phyloP scores from a whole-genome alignment of 2,329 filamentous ascomycete genomes.

The Aspergillus ibericus region DNA sequence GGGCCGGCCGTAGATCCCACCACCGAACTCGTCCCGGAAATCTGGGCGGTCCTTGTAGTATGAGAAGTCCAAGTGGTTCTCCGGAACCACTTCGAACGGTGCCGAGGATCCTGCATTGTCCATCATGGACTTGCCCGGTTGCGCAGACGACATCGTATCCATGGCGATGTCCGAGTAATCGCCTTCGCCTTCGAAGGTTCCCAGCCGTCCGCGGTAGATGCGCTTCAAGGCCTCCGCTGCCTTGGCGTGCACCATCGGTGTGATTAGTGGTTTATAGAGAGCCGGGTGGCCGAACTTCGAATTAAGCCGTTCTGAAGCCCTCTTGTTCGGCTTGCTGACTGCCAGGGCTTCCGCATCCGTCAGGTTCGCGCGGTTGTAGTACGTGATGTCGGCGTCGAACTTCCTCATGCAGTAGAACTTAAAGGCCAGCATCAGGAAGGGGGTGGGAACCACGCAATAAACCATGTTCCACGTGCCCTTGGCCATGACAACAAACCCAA shows the following conservation, averaged over 20 bases:
- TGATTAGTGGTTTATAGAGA: constrained; percentile 83
- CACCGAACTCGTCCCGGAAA: constrained; percentile 84
- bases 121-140: constrained; percentile 54
- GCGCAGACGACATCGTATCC: constrained; percentile 68
- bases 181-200: constrained; percentile 44
- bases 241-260: constrained; percentile 92
- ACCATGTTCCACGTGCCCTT: constrained; percentile 67
- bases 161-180: constrained; percentile 74
- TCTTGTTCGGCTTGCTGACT: constrained; percentile 39
- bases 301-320: constrained; percentile 64
- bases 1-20: constrained; percentile 56
- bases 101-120: constrained; percentile 47
- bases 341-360: constrained; percentile 50
- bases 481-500: constrained; percentile 73
- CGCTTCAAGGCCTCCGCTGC: constrained; percentile 83
- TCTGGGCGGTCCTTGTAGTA: constrained; percentile 89
- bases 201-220: constrained; percentile 78
- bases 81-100: constrained; percentile 87
- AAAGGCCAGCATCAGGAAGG: constrained; percentile 76
- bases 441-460: constrained; percentile 69
- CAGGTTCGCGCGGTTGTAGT: constrained; percentile 68
- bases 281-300: constrained; percentile 85
- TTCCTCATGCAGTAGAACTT: constrained; percentile 76
- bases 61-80: constrained; percentile 82
- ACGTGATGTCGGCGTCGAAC: constrained; percentile 80